These are phyloP conservation scores for Talaromyces sp. DNA, from an alignment of 2,329 filamentous ascomycete species.

Conservation along the genomic window DNA sequence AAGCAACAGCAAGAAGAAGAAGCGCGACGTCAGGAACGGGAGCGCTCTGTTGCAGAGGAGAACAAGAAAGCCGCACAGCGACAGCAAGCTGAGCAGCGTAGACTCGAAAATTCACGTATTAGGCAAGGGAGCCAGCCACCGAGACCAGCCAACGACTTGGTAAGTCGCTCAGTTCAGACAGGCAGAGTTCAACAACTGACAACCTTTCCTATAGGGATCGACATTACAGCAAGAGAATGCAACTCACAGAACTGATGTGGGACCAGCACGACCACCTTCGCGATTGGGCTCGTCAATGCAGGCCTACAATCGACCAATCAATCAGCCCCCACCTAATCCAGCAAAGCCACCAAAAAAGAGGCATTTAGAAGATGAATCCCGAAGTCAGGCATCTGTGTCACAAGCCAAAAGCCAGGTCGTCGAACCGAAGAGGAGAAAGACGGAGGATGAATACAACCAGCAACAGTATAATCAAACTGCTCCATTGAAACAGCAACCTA, in stretches of 20 bases:
- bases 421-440: slow-evolving; percentile 77
- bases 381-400: slow-evolving; percentile 36
- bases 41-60: slow-evolving; percentile 52
- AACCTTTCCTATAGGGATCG: slow-evolving; percentile 22
- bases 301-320: slow-evolving; percentile 60
- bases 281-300: slow-evolving; percentile 44
- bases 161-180: slow-evolving; percentile 23
- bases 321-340: slow-evolving; percentile 60
- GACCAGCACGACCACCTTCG: slow-evolving; percentile 50
- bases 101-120: slow-evolving; percentile 46
- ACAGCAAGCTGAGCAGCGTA: slow-evolving; percentile 55
- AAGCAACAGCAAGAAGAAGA: slow-evolving; percentile 52
- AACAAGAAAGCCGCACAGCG: slow-evolving; percentile 64
- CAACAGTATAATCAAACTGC: slow-evolving; percentile 62
- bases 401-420: slow-evolving; percentile 59
- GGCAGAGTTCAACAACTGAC: slow-evolving; percentile 12
- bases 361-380: slow-evolving; percentile 61
- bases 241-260: slow-evolving; percentile 47
- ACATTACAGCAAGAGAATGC: slow-evolving; percentile 31
- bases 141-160: slow-evolving; percentile 33
- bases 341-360: slow-evolving; percentile 70
- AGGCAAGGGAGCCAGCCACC: slow-evolving; percentile 44
- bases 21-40: slow-evolving; percentile 56
- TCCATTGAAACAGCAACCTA: slow-evolving; percentile 71
- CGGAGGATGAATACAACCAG: slow-evolving; percentile 65